phyloP scores from a whole-genome alignment of 495 filamentous ascomycete genomes.

The Diplogelasinospora grovesii region DNA sequence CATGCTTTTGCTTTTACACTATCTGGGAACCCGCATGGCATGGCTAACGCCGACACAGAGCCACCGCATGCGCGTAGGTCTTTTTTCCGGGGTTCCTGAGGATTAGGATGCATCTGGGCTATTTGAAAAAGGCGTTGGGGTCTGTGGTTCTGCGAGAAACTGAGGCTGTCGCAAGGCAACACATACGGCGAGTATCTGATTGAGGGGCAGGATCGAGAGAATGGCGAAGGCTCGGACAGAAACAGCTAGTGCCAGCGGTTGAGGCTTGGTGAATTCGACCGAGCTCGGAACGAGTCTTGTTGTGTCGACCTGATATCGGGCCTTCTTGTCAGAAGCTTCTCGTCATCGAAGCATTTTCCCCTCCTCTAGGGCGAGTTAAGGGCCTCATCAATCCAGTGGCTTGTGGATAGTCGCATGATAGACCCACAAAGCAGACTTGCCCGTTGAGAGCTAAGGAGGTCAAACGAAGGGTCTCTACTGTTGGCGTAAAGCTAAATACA shows the following conservation, averaged over 20 bases:
- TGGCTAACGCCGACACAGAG: constrained; percentile 42
- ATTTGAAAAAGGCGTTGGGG: constrained; percentile 16
- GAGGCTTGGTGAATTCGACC: too few species aligned
- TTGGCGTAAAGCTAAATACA: constrained; percentile 12
- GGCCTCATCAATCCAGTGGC: too few species aligned
- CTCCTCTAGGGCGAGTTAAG: too few species aligned
- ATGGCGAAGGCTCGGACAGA: background rate
- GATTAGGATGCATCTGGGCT: constrained; percentile 30
- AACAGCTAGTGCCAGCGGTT: background rate
- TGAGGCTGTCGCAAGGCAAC: constrained; percentile 13
- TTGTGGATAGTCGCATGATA: too few species aligned
- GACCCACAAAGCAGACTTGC: too few species aligned
- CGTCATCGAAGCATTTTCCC: too few species aligned
- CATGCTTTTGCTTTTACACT: background rate
- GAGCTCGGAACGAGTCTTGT: too few species aligned
- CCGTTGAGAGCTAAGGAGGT: too few species aligned
- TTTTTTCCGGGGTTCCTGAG: constrained; percentile 57
- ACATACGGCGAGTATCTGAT: constrained; percentile 9
- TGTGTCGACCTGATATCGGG: too few species aligned
- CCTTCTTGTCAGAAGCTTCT: too few species aligned
- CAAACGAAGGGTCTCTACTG: too few species aligned
- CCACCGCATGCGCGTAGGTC: constrained; percentile 62
- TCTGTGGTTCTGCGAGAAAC: constrained; percentile 14
- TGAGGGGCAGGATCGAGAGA: background rate
- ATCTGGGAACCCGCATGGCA: background rate